These are phyloP conservation scores for Macadamia integrifolia DNA, from an alignment of 164 flowering plant genomes.

Conservation along the genomic window DNA sequence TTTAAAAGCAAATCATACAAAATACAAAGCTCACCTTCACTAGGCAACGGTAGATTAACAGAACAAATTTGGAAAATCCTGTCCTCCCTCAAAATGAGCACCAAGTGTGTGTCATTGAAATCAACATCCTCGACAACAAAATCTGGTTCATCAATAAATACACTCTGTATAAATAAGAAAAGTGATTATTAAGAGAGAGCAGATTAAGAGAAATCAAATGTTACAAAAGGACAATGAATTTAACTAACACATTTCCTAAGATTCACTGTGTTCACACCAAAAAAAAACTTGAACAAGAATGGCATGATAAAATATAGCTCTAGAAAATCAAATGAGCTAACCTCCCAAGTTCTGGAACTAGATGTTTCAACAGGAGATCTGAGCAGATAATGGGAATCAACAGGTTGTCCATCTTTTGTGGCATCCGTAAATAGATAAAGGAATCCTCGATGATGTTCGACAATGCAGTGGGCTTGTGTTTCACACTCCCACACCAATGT, in stretches of 20 bases:
- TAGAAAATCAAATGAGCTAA: conserved; percentile 21
- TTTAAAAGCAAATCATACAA: background rate
- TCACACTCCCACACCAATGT: conserved; percentile 74
- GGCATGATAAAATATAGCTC: background rate
- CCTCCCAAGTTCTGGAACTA: conserved; percentile 71
- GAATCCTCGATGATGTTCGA: conserved; percentile 85
- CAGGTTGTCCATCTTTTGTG: conserved; percentile 47
- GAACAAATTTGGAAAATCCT: conserved; percentile 47
- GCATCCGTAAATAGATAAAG: conserved; percentile 91
- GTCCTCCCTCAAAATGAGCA: conserved; percentile 55
- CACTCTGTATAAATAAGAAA: conserved; percentile 42
- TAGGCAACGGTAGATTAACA: conserved; percentile 60
- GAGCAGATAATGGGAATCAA: conserved; percentile 76
- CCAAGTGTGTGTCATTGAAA: conserved; percentile 66
- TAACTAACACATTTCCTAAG: background rate
- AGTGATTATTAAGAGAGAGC: background rate
- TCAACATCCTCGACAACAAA: conserved; percentile 72
- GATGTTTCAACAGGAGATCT: conserved; percentile 47
- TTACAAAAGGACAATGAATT: background rate
- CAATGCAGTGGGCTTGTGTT: conserved; percentile 61
- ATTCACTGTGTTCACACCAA: background rate
- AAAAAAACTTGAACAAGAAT: conserved; percentile 2
- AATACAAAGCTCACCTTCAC: conserved; percentile 36
- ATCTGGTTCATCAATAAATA: conserved; percentile 54
- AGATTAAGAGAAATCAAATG: background rate